Conservation (phyloP, 768 basidiomycete genomes). For the Vararia minispora region DNA sequence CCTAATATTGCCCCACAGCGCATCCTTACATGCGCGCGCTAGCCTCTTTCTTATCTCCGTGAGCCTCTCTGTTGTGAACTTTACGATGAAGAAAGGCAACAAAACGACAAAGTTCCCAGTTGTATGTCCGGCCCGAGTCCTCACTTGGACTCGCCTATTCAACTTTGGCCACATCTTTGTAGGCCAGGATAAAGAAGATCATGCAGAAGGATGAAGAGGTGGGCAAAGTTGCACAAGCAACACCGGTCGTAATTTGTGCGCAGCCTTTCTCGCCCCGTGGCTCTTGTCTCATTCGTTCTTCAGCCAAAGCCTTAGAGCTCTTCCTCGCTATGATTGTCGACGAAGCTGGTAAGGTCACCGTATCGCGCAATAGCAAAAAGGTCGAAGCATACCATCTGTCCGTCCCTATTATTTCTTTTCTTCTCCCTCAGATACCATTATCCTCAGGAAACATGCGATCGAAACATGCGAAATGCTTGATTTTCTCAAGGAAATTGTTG, state of each 20-base stretch:
- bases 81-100: conserved; percentile 92
- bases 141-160: background rate
- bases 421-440: background rate
- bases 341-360: conserved; percentile 71
- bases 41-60: no score
- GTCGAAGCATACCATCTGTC: conserved; percentile 91
- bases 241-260: conserved; percentile 93
- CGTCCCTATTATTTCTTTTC: conserved; percentile 23
- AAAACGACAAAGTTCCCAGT: conserved; percentile 89
- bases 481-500: conserved; percentile 89
- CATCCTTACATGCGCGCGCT: no score
- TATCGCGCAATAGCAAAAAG: conserved; percentile 71
- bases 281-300: background rate
- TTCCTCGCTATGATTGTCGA: conserved; percentile 81
- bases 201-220: conserved; percentile 99
- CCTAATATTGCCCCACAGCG: no score
- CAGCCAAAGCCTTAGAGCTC: conserved; percentile 91
- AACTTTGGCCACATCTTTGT: background rate
- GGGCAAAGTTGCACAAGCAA: conserved; percentile 94
- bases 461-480: conserved; percentile 83
- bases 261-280: conserved; percentile 10
- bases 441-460: conserved; percentile 81
- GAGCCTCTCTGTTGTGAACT: no score
- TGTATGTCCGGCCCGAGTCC: conserved; percentile 32
- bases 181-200: conserved; percentile 98